phyloP scores from a whole-genome alignment of 352 stramenopile genomes.

The Elongisporangium prolatum region DNA sequence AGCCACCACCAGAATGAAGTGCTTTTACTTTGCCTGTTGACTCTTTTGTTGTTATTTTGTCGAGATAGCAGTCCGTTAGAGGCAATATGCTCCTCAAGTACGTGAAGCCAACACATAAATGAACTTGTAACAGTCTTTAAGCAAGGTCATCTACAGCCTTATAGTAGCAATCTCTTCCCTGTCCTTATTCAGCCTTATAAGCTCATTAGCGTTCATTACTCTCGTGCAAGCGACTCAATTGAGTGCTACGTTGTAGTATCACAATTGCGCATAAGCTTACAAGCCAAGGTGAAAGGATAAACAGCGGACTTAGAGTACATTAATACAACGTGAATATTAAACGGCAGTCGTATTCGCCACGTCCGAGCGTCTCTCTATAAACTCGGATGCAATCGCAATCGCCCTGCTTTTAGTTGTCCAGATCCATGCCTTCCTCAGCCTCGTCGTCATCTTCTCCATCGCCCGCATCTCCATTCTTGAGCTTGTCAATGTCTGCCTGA shows the following conservation, averaged over 20 bases:
- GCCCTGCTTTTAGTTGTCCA: constrained; percentile 41
- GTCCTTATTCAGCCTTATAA: too few species aligned
- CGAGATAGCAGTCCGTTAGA: too few species aligned
- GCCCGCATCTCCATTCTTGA: constrained; percentile 46
- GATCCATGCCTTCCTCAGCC: constrained; percentile 32
- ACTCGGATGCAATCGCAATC: not conserved
- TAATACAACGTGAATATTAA: not conserved
- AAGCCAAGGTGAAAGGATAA: not conserved
- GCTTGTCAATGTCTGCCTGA: constrained; percentile 79
- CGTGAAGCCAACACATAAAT: too few species aligned
- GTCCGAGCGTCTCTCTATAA: not conserved
- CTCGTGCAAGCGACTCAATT: too few species aligned
- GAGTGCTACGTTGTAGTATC: too few species aligned
- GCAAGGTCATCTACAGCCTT: too few species aligned
- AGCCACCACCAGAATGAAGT: not conserved
- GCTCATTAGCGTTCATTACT: too few species aligned
- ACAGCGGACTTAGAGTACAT: not conserved
- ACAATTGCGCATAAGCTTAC: too few species aligned
- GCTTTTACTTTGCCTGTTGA: not conserved
- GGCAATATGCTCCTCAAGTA: too few species aligned
- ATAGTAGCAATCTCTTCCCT: too few species aligned
- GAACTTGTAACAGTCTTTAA: too few species aligned
- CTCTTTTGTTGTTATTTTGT: not conserved
- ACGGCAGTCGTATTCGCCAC: not conserved
- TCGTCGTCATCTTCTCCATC: constrained; percentile 28